A percentile compares a stretch with the other conserved stretches of the same genome.
Evolutionary conservation across 208 protist species (phyloP).

Genomic region (Trypanosoma cruzi): DNA sequence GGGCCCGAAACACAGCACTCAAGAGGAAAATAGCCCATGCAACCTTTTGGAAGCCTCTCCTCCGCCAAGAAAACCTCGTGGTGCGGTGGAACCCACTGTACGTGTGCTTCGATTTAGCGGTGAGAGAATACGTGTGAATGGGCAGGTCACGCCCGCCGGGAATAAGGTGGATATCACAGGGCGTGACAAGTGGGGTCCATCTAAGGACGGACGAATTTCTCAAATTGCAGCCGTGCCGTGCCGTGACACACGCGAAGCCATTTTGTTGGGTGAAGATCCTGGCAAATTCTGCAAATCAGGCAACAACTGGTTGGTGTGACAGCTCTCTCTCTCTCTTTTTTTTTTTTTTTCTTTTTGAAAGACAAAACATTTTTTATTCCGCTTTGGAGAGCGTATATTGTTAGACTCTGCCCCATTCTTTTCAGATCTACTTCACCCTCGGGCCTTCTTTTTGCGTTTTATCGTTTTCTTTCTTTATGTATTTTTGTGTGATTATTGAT

Average conservation of each 20-base stretch:
- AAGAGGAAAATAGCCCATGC: neutral
- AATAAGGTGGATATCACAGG: neutral
- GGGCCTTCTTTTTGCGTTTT: neutral
- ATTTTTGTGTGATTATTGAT: no score
- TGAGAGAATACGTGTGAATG: no score
- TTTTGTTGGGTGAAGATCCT: conserved; percentile 12
- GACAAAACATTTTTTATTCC: neutral
- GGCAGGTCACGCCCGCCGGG: no score
- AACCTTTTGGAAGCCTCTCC: conserved; percentile 1
- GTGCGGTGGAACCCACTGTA: neutral
- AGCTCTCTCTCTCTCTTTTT: neutral
- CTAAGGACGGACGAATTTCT: conserved; percentile 19
- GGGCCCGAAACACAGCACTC: neutral
- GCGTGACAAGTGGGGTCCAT: conserved; percentile 26
- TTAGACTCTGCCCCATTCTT: neutral
- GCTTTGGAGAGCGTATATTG: neutral
- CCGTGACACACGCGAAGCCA: conserved; percentile 1
- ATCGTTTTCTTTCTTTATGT: neutral
- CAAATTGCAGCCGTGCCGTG: neutral
- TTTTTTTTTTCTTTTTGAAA: neutral
- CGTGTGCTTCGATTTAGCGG: conserved; percentile 10
- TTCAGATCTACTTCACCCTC: neutral
- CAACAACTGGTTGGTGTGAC: neutral
- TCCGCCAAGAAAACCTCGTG: neutral
- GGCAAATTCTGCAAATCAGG: neutral